These are phyloP conservation scores for Blastomyces emzantsi DNA, from an alignment of 2,329 filamentous ascomycete species.

Conservation along the genomic window DNA sequence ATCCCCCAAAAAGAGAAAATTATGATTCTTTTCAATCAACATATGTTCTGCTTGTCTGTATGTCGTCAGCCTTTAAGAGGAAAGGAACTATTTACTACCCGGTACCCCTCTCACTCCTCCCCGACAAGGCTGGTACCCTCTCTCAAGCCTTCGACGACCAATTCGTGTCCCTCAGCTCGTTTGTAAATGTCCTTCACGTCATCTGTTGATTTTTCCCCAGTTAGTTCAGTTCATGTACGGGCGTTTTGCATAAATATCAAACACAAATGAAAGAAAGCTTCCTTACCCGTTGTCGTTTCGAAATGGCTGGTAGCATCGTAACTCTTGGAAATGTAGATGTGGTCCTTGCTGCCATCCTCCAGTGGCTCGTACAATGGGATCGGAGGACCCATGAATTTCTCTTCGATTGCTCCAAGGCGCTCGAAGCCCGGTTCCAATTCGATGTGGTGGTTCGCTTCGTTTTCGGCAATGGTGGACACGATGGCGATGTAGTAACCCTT, in stretches of 20 bases:
- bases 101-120: conserved; percentile 47
- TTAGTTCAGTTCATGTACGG: conserved; percentile 6
- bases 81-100: neutral
- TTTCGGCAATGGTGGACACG: conserved; percentile 94
- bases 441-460: conserved; percentile 82
- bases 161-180: conserved; percentile 69
- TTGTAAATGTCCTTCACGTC: conserved; percentile 92
- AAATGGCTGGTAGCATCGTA: conserved; percentile 98
- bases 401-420: conserved; percentile 84
- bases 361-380: conserved; percentile 92
- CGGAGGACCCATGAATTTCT: conserved; percentile 90
- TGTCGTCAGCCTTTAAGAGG: neutral
- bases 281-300: conserved; percentile 66
- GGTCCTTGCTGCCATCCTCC: conserved; percentile 72
- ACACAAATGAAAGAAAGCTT: neutral
- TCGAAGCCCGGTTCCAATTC: conserved; percentile 90
- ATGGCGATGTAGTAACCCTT: conserved; percentile 99
- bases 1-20: neutral
- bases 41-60: neutral
- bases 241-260: neutral
- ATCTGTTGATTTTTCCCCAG: conserved; percentile 42
- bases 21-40: neutral
- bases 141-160: conserved; percentile 75
- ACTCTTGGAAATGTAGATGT: conserved; percentile 96
- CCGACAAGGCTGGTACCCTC: conserved; percentile 64